phyloP scores from a whole-genome alignment of 192 early-diverging fungal genomes.

The Linderina pennispora region DNA sequence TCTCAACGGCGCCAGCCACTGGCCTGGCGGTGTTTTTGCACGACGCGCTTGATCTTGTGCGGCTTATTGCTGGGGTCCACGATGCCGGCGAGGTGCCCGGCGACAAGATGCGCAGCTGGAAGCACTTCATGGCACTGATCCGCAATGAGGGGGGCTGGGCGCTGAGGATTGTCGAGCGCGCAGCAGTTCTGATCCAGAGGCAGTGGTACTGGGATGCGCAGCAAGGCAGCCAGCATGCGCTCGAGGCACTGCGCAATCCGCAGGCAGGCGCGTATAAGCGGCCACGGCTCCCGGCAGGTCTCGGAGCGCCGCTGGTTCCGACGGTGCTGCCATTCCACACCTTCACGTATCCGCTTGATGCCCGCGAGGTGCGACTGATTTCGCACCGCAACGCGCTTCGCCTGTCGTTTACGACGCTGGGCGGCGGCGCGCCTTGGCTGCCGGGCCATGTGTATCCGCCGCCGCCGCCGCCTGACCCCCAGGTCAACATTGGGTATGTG shows the following conservation, averaged over 20 bases:
- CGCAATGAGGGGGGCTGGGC: constrained; percentile 72
- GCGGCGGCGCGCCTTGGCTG: constrained; percentile 51
- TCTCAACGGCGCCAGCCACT: constrained; percentile 7
- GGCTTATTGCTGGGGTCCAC: neutral
- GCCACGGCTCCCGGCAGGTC: constrained; percentile 44
- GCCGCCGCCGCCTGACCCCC: constrained; percentile 67
- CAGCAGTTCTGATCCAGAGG: constrained; percentile 55
- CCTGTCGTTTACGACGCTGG: constrained; percentile 65
- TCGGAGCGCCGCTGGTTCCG: constrained; percentile 60
- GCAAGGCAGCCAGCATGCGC: constrained; percentile 4
- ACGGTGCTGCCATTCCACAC: constrained; percentile 93
- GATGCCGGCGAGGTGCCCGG: constrained; percentile 1
- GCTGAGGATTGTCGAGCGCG: constrained; percentile 57
- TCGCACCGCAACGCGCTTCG: constrained; percentile 80
- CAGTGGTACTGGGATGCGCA: constrained; percentile 56
- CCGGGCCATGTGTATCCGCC: constrained; percentile 58
- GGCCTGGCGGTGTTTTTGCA: constrained; percentile 22
- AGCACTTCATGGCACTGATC: constrained; percentile 19
- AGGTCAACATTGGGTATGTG: constrained; percentile 79
- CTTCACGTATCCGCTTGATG: constrained; percentile 83
- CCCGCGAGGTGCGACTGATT: constrained; percentile 80
- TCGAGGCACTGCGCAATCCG: constrained; percentile 7
- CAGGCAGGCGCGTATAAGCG: constrained; percentile 30
- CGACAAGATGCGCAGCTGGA: constrained; percentile 10
- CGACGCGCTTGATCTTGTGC: constrained; percentile 5